Evolutionary conservation across 2,329 filamentous ascomycete genomes (phyloP), one percentile per base, ranked within the genome.

Genomic region (Fusarium armeniacum): DNA sequence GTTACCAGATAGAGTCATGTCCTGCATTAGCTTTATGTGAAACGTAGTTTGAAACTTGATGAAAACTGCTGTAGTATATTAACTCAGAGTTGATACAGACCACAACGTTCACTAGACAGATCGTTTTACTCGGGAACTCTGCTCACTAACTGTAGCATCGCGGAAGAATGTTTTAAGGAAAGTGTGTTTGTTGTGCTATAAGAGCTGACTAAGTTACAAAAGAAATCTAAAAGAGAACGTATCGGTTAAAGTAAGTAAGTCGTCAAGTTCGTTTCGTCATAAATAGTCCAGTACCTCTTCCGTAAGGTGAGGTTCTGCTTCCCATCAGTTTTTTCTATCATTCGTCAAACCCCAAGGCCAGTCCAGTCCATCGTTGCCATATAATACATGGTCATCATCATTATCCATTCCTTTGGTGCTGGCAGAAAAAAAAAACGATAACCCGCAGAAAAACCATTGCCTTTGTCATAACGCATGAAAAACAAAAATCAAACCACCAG

Each of bases 261-360:
- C 75, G 64, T 76, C 58, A 77, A 70, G 69, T 73, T 77, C 75
- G 62, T 77, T 59, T 75, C 71, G 41, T 77, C 75, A 69, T 77
- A 77, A 60, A 65, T 47, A 54, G 45, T 57, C 58, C 63, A 50
- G 54, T 44, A 51, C 57, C 57, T 64, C 69, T 52, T 41, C 50
- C 69, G 46, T 49, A 72, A 62, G 64, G 63, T 26, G 60, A 62
- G 46, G 52, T 52, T 59, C 70, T 69, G 58, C 58, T 55, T 62
- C 57, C 67, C 63, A 52, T 66, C 53, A 51, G 69, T 76, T 75
- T 75, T 76, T 59, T 76, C 69, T 73, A 74, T 73, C 62, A 69
- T 65, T 54, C 61, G 58, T 60, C 61, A 71, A 30, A 69, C 40
- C 63, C 62, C 49, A 60, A 61, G 49, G 36, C 50, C 60, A 66